Conservation (phyloP, 768 basidiomycete genomes). For the Suillus decipiens region DNA sequence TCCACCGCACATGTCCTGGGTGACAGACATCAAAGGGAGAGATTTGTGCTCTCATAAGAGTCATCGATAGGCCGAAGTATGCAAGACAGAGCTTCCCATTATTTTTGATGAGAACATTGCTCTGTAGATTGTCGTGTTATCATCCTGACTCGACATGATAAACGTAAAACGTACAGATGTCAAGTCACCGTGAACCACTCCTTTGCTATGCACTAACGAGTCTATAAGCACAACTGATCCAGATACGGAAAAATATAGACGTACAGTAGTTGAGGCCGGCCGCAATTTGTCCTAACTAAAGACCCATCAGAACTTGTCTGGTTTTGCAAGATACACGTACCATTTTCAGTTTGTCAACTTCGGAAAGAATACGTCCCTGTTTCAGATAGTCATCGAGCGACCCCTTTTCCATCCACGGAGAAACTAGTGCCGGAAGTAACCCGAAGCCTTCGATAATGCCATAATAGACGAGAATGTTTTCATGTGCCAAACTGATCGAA, state of each 20-base stretch:
- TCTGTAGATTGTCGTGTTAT: too few relatives aligned
- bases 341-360: conserved; percentile 15
- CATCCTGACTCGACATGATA: too few relatives aligned
- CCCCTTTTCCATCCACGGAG: conserved; percentile 31
- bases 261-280: conserved; percentile 9
- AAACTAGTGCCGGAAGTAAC: conserved; percentile 21
- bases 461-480: conserved; percentile 19
- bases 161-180: conserved; percentile 10
- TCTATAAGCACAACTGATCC: background rate
- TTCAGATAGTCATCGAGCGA: conserved; percentile 33
- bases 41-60: conserved; percentile 35
- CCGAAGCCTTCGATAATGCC: conserved; percentile 24
- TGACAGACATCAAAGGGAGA: conserved; percentile 32
- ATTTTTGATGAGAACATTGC: conserved; percentile 36
- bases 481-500: conserved; percentile 14
- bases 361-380: background rate
- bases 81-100: conserved; percentile 32
- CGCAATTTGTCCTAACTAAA: conserved; percentile 6
- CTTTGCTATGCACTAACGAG: conserved; percentile 10
- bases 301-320: background rate
- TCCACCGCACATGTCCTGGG: conserved; percentile 26
- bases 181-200: conserved; percentile 8
- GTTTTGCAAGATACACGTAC: conserved; percentile 13
- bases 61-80: conserved; percentile 42
- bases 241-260: background rate